Conservation (phyloP, 176 grass and related monocot species). For the Cymbopogon citratus region DNA sequence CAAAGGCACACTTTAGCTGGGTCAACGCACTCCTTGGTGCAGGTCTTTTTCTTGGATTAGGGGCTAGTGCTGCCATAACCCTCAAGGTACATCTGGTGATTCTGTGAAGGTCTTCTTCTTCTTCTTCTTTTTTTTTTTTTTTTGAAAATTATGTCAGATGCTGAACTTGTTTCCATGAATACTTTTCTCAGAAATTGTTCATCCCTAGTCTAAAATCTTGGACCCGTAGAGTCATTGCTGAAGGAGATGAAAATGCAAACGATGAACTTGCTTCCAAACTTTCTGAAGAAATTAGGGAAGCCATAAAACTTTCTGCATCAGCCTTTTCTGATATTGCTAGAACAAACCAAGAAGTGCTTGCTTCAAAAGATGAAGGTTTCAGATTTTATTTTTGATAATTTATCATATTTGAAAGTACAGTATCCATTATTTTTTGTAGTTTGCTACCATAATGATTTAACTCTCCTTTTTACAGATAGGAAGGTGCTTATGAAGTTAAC, state of each 20-base stretch:
- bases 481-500: conserved; percentile 66
- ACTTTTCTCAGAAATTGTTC: conserved; percentile 56
- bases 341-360: conserved; percentile 73
- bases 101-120: neutral
- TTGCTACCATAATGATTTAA: conserved; percentile 2
- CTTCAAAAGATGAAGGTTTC: conserved; percentile 81
- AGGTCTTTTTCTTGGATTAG: conserved; percentile 60
- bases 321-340: conserved; percentile 64
- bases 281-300: conserved; percentile 70
- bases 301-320: conserved; percentile 59
- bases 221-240: conserved; percentile 52
- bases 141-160: neutral
- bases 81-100: conserved; percentile 53
- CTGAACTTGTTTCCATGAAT: conserved; percentile 13
- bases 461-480: conserved; percentile 44
- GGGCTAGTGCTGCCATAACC: conserved; percentile 48
- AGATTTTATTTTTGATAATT: conserved; percentile 10
- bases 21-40: conserved; percentile 56
- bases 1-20: conserved; percentile 47
- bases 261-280: conserved; percentile 49
- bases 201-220: conserved; percentile 67
- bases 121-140: too few species aligned
- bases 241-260: conserved; percentile 61
- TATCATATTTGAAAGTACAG: neutral
- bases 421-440: neutral